Base-by-base conservation (phyloP, 768 basidiomycete genomes). In the Terana coerulea region DNA sequence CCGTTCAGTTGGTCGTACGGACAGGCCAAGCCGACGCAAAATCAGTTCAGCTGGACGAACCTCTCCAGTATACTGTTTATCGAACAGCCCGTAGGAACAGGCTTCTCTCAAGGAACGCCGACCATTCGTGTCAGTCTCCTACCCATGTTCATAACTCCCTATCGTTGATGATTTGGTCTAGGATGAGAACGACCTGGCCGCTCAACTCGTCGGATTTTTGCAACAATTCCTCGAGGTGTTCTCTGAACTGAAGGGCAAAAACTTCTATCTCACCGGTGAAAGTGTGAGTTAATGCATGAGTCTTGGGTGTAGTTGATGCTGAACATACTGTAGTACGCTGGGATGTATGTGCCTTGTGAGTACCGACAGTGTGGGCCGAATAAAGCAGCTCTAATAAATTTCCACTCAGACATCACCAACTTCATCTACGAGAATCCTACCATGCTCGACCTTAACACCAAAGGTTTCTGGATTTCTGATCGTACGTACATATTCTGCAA, bases 21-120 rank as follows among this genome's bases (percentile, higher is more conserved):
- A 1, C 77, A 79, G 59, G 86, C 84, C 1, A 74, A 74, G 49
- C 81, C 86, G 3, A 84, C 76, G 0, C 71, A 64, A 5, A 90
- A 88, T 47, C 74, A 83, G 56, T 76, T 75, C 58, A 86, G 85
- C 64, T 90, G 88, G 88, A 89, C 88, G 0, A 90, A 89, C 59
- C 72, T 90, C 7, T 86, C 86, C 2, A 87, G 83, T 49, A 67
- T 88, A 6, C 68, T 89, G 15, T 91, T 77, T 73, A 78, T 90
- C 10, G 88, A 91, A 56, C 88, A 89, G 56, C 88, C 88, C 3
- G 81, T 90, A 26, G 88, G 88, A 4, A 89, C 87, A 4, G 88
- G 88, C 0, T 90, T 83, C 64, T 84, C 84, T 2, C 84, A 84
- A 53, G 88, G 88, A 15, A 70, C 54, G 12, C 86, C 88, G 0